Conservation (phyloP, 306 rosid species). For the Quercus agrifolia region DNA sequence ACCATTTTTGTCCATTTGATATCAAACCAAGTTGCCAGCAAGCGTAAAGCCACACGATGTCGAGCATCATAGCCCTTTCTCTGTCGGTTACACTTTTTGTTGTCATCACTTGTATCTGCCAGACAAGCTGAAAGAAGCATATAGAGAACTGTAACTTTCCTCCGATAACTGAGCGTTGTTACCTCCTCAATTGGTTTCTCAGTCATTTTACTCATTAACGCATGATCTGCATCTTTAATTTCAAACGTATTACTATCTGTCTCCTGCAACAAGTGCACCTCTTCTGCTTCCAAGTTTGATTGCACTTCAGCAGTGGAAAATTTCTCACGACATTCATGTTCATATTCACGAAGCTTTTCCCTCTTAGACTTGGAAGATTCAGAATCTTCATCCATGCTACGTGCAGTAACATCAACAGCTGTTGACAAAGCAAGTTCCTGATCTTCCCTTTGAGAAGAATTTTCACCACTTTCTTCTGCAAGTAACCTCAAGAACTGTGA, state of each 20-base stretch:
- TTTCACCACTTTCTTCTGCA: slow-evolving; percentile 51
- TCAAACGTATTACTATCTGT: slow-evolving; percentile 22
- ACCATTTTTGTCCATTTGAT: slow-evolving; percentile 85
- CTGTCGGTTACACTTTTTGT: slow-evolving; percentile 46
- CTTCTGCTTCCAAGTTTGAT: slow-evolving; percentile 37
- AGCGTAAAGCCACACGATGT: slow-evolving; percentile 68
- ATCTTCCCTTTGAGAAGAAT: slow-evolving; percentile 51
- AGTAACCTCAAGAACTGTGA: slow-evolving; percentile 75
- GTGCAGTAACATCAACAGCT: slow-evolving; percentile 57
- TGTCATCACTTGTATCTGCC: slow-evolving; percentile 45
- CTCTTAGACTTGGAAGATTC: slow-evolving; percentile 44
- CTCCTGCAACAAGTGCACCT: slow-evolving; percentile 25
- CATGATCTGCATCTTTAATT: slow-evolving; percentile 27
- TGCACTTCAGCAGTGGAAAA: slow-evolving; percentile 39
- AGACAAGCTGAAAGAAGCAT: slow-evolving; percentile 84
- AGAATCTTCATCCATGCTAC: slow-evolving; percentile 39
- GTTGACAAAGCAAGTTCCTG: slow-evolving; percentile 65
- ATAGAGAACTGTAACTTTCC: slow-evolving; percentile 79
- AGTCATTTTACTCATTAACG: slow-evolving; percentile 22
- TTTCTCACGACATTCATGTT: slow-evolving; percentile 61
- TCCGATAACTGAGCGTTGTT: slow-evolving; percentile 56
- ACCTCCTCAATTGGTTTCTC: slow-evolving; percentile 66
- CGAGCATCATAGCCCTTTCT: slow-evolving; percentile 94
- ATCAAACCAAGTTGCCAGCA: slow-evolving; percentile 86
- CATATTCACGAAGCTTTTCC: slow-evolving; percentile 58